Conservation (phyloP, 192 early-diverging fungal genomes). For the Pecoramyces ruminantium region DNA sequence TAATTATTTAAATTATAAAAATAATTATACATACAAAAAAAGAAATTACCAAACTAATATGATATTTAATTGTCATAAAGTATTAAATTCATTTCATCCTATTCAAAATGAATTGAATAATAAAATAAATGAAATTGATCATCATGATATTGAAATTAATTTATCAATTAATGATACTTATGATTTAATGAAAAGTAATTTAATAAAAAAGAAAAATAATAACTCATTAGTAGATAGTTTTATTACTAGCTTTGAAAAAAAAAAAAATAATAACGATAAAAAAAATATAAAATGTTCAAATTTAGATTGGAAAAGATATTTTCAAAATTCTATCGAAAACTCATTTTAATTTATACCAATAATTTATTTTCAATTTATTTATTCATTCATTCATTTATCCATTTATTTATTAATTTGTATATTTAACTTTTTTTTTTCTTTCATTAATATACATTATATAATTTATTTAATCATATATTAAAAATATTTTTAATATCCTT, state of each 20-base stretch:
- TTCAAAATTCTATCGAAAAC: not conserved
- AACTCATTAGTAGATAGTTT: not conserved
- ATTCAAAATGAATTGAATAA: no score
- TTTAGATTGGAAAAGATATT: not conserved
- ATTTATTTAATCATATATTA: no score
- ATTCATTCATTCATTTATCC: no score
- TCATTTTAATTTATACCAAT: not conserved
- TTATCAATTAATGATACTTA: not conserved
- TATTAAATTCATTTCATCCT: not conserved
- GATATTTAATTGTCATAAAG: not conserved
- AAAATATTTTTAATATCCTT: no score
- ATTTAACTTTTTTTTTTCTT: no score
- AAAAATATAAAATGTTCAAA: not conserved
- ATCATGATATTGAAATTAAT: no score
- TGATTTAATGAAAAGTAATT: not conserved
- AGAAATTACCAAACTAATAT: not conserved
- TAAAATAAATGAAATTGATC: no score
- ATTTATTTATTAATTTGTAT: no score
- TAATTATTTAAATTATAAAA: not conserved
- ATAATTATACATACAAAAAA: not conserved
- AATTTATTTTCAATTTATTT: no score
- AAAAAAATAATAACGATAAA: not conserved
- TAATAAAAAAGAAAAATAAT: not conserved
- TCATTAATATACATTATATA: no score
- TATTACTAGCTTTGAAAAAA: not conserved